Base-by-base conservation (phyloP, 176 grass and related monocot genomes). In the Triticum urartu region DNA sequence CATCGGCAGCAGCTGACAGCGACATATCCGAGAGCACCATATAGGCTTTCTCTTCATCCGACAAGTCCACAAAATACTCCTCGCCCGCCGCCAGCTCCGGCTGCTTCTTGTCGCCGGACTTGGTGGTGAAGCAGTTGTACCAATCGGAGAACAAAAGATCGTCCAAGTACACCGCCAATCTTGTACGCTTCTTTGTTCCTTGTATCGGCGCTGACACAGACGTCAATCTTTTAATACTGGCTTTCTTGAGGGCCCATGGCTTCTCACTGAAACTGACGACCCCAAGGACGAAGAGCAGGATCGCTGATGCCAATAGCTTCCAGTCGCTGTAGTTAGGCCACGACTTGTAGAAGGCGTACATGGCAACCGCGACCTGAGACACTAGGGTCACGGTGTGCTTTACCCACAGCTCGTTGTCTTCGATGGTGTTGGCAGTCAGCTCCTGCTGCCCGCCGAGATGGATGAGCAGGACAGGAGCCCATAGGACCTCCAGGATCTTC, bases 391-490 rank as follows among this genome's bases (percentile, higher is more conserved):
- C 75, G 34, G 75, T 15, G 0, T 86, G 84, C 75, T 75, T 9
- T 12, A 1, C 2, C 84, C 75, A 86, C n/a, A 33, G 64, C 84
- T 86, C 84, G 47, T 86, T 86, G 64, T 86, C 84, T 3, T 86
- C 47, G 47, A 86, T 79, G 5, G 3, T 4, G 75, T 70, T 32
- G 47, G 9, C 75, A 0, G 34, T 43, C 4, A 85, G 1, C 28
- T 77, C 39, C 72, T 48, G 17, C 26, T 30, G 82, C 3, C 83
- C 80, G 8, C 80, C 80, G 28, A 82, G 43, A 21, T 82, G 80
- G 80, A 82, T 48, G 28, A 82, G 80, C 2, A 85, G 72, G 20
- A 77, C 6, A 0, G 83, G 83, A 4, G 83, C 83, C 83, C 83
- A 85, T 0, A 85, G 83, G 2, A 86, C 22, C 75, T 86, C 84